These are phyloP conservation scores for Penicillium sp. DNA, from an alignment of 2,329 filamentous ascomycete genomes.

Conservation along the genomic window DNA sequence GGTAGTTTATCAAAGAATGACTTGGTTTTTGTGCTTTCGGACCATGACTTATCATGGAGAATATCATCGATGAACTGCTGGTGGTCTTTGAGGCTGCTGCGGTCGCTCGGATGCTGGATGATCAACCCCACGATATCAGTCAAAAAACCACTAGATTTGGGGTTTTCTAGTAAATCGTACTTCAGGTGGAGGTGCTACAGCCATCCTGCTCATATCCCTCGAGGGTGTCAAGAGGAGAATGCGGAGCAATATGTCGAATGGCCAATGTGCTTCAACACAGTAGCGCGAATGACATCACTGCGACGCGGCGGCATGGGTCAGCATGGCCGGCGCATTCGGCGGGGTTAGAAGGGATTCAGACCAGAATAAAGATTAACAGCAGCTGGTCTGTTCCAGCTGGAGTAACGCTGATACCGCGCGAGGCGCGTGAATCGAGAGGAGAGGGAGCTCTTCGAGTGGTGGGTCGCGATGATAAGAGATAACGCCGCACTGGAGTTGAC, in stretches of 20 bases:
- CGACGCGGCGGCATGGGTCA: too few relatives aligned
- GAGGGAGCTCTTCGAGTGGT: slow-evolving; percentile 5
- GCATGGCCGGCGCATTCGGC: too few relatives aligned
- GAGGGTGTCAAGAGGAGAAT: too few relatives aligned
- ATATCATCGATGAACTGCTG: slow-evolving; percentile 11
- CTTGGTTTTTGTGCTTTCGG: slow-evolving; percentile 1
- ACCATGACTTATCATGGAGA: slow-evolving; percentile 6
- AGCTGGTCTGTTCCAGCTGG: neutral
- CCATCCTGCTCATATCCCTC: too few relatives aligned
- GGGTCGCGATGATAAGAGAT: slow-evolving; percentile 18
- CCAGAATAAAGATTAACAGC: neutral
- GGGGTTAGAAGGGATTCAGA: slow-evolving; percentile 6
- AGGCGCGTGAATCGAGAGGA: slow-evolving; percentile 3
- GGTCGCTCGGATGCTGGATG: slow-evolving; percentile 5
- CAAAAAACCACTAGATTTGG: slow-evolving; percentile 4
- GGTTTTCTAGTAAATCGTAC: neutral
- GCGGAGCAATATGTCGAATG: too few relatives aligned
- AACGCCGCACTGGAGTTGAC: slow-evolving; percentile 1
- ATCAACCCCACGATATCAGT: neutral
- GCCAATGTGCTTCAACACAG: too few relatives aligned
- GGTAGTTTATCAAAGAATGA: slow-evolving; percentile 55
- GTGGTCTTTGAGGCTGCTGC: slow-evolving; percentile 3
- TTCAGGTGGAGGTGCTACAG: slow-evolving; percentile 1
- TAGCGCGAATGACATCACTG: too few relatives aligned
- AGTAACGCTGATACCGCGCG: slow-evolving; percentile 6